Conservation (phyloP, 106 monocot species). For the Phalaenopsis equestris region DNA sequence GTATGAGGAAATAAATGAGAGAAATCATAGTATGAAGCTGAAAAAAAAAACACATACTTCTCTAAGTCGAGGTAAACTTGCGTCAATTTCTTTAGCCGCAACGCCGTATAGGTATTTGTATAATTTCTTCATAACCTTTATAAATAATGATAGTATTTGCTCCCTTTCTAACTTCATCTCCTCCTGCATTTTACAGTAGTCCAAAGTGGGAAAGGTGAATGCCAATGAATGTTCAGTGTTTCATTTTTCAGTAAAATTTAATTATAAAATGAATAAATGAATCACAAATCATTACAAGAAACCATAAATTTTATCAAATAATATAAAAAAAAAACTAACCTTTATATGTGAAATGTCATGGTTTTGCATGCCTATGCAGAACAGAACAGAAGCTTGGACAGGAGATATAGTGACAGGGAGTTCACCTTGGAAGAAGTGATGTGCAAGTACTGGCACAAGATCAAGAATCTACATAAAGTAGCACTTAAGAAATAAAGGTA, state of each 20-base stretch:
- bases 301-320: background rate
- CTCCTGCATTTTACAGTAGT: constrained; percentile 33
- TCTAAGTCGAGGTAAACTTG: constrained; percentile 53
- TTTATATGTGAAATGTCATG: constrained; percentile 53
- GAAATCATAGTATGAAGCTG: constrained; percentile 2
- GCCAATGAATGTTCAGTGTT: background rate
- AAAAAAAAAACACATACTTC: constrained; percentile 36
- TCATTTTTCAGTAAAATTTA: background rate
- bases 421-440: constrained; percentile 72
- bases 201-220: background rate
- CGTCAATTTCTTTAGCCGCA: constrained; percentile 45
- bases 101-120: constrained; percentile 51
- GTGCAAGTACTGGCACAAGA: constrained; percentile 74
- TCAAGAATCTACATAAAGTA: constrained; percentile 23
- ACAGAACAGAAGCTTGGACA: constrained; percentile 65
- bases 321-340: constrained; percentile 34
- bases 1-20: too few species aligned
- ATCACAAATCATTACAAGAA: background rate
- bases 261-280: background rate
- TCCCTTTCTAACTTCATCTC: constrained; percentile 62
- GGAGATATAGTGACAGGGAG: constrained; percentile 64
- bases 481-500: background rate
- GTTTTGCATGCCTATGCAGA: constrained; percentile 92
- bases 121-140: constrained; percentile 71
- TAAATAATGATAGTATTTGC: constrained; percentile 63